Percentiles rank a stretch among this genome's conserved stretches.
phyloP scores from a whole-genome alignment of 257 asterid species.

The Rhazya stricta region DNA sequence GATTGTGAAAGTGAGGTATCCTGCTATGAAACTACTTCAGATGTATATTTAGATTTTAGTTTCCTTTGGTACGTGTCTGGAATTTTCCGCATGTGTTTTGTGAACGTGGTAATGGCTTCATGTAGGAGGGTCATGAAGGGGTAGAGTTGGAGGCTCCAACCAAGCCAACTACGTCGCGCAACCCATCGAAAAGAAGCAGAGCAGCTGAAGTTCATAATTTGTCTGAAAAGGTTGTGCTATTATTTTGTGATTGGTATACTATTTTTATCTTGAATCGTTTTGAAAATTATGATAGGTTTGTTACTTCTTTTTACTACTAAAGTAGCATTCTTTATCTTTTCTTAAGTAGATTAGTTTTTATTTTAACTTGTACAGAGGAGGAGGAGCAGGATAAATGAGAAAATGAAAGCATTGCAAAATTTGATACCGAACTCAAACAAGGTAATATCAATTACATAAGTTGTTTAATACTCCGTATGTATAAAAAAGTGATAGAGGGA shows the following conservation, averaged over 20 bases:
- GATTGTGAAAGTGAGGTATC: slow-evolving; percentile 77
- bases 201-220: slow-evolving; percentile 52
- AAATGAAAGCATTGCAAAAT: slow-evolving; percentile 46
- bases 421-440: slow-evolving; percentile 50
- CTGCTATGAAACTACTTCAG: background rate
- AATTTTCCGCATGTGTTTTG: background rate
- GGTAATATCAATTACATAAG: slow-evolving; percentile 21
- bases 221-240: slow-evolving; percentile 37
- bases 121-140: slow-evolving; percentile 46
- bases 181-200: slow-evolving; percentile 35
- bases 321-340: background rate
- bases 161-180: slow-evolving; percentile 21
- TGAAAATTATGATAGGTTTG: background rate
- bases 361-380: slow-evolving; percentile 32
- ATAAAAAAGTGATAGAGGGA: background rate
- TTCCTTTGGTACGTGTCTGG: background rate
- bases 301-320: background rate
- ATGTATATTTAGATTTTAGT: background rate
- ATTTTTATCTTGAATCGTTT: background rate
- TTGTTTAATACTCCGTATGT: background rate
- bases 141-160: slow-evolving; percentile 29
- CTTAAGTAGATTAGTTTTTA: background rate
- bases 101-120: slow-evolving; percentile 1
- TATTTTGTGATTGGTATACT: background rate
- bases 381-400: slow-evolving; percentile 47